These are phyloP conservation scores for Madurella fahalii DNA, from an alignment of 2,329 filamentous ascomycete genomes.

Conservation along the genomic window DNA sequence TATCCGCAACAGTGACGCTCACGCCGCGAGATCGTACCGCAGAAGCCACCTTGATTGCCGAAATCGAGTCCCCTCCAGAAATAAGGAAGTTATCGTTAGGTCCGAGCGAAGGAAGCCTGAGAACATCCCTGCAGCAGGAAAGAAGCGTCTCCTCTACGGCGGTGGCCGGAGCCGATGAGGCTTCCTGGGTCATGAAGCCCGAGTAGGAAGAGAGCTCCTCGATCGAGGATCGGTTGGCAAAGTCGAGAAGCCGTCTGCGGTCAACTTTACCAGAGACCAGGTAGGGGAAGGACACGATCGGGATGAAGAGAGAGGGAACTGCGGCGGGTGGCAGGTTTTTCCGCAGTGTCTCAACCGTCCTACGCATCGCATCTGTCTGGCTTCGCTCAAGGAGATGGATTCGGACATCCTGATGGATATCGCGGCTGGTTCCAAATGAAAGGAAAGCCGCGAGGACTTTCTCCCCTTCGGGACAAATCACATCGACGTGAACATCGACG, in stretches of 20 bases:
- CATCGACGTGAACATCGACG: slow-evolving; percentile 43
- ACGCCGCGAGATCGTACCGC: slow-evolving; percentile 36
- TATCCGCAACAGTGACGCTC: slow-evolving; percentile 40
- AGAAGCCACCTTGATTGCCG: slow-evolving; percentile 47
- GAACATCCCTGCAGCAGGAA: slow-evolving; percentile 1
- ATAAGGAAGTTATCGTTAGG: slow-evolving; percentile 40
- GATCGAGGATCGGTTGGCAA: slow-evolving; percentile 6
- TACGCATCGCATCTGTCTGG: neutral
- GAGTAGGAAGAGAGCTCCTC: slow-evolving; percentile 4
- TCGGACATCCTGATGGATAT: neutral
- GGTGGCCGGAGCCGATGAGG: slow-evolving; percentile 26
- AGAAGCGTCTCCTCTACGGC: slow-evolving; percentile 39
- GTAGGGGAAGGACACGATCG: slow-evolving; percentile 15
- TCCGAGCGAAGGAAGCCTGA: slow-evolving; percentile 3
- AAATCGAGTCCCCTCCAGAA: slow-evolving; percentile 46
- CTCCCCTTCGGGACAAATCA: slow-evolving; percentile 33
- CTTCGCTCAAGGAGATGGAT: slow-evolving; percentile 1
- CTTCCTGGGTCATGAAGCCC: slow-evolving; percentile 15
- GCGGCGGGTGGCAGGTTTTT: slow-evolving; percentile 10
- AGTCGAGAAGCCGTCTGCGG: slow-evolving; percentile 9
- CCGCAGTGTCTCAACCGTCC: neutral
- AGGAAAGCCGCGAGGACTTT: slow-evolving; percentile 8
- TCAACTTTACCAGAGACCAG: slow-evolving; percentile 18
- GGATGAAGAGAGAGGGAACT: slow-evolving; percentile 18
- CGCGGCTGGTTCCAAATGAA: neutral